phyloP scores from a whole-genome alignment of 805 yeast species.

The Pichia gijzeniarum region DNA sequence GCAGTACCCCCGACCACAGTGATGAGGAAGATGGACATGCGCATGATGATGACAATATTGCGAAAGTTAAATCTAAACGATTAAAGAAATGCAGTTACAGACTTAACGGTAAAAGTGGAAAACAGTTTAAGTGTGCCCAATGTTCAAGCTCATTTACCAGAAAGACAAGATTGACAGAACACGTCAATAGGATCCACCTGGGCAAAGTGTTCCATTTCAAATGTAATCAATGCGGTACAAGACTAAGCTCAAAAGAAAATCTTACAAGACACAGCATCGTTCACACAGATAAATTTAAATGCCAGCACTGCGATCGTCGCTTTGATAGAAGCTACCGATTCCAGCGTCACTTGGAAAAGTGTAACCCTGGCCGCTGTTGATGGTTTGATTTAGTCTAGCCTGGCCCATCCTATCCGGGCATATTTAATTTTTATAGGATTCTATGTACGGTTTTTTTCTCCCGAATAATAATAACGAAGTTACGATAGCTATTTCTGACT shows the following conservation, averaged over 20 bases:
- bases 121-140: constrained; percentile 18
- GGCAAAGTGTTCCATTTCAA: constrained; percentile 16
- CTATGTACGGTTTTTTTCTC: too few relatives aligned
- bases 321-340: constrained; percentile 25
- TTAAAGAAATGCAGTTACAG: not conserved
- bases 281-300: constrained; percentile 26
- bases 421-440: too few relatives aligned
- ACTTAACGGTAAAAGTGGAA: constrained; percentile 3
- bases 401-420: too few relatives aligned
- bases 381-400: too few relatives aligned
- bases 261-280: constrained; percentile 24
- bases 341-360: constrained; percentile 19
- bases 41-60: not conserved
- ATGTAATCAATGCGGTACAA: constrained; percentile 20
- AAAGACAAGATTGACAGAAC: constrained; percentile 24
- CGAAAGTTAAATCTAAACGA: not conserved
- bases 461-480: too few relatives aligned
- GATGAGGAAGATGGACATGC: not conserved
- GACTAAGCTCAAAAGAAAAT: constrained; percentile 23
- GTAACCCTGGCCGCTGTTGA: constrained; percentile 4
- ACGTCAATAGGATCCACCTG: constrained; percentile 20
- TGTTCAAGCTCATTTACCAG: constrained; percentile 24
- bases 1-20: too few relatives aligned
- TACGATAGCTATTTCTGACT: too few relatives aligned
- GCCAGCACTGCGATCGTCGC: constrained; percentile 19